Conservation (phyloP, 257 asterid genomes). For the Fraxinus americana region DNA sequence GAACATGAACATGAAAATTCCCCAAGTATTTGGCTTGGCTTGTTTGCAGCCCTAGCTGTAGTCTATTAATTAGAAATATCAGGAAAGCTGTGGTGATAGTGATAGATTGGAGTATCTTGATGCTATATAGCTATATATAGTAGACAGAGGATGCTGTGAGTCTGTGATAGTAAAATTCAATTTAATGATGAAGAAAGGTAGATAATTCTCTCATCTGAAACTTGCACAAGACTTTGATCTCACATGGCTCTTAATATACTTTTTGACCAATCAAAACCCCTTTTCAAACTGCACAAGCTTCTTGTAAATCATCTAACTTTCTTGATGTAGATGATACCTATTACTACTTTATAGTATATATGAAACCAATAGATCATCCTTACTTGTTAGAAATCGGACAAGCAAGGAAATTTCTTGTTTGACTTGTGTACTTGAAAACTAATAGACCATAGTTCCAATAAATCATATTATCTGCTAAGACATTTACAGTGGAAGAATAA, state of each 20-base stretch:
- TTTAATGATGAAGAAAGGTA: background rate
- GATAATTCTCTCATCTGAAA: background rate
- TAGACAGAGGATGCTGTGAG: background rate
- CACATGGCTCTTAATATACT: background rate
- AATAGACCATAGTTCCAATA: background rate
- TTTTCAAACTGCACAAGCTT: slow-evolving; percentile 2
- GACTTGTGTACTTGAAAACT: background rate
- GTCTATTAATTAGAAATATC: background rate
- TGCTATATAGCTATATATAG: background rate
- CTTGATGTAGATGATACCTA: slow-evolving; percentile 4
- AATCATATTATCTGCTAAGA: background rate
- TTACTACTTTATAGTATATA: no score
- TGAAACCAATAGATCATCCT: background rate
- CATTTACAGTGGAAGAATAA: background rate
- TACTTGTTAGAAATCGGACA: background rate
- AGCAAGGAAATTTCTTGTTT: background rate
- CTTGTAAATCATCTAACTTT: background rate
- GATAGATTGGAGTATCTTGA: background rate
- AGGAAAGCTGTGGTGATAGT: background rate
- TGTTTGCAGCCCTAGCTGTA: background rate
- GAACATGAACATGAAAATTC: background rate
- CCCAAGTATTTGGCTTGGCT: background rate
- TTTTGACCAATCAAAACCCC: background rate
- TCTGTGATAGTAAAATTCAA: background rate
- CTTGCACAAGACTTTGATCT: background rate